Evolutionary conservation across 208 protist species (phyloP), one percentile per base, ranked within the genome.

Genomic region (Acanthamoeba culbertsoni): DNA sequence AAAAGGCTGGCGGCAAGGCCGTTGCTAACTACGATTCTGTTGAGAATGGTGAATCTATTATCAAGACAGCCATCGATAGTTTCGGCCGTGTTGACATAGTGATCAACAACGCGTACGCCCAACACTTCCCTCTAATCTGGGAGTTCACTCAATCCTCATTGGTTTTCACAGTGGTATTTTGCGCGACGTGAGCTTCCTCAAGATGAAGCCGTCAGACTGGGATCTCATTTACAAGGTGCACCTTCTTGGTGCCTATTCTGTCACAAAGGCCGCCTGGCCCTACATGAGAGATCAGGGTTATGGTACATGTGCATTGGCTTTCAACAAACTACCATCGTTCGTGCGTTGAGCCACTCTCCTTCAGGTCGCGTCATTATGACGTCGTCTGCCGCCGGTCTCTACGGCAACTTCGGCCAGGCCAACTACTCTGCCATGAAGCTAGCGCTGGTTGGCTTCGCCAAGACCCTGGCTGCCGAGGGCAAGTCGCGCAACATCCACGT

Each of bases 381-480:
- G 0, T 43, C 93, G 14, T 95, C 93, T 1, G 94, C 95, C 7
- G 95, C 94, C 16, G 96, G 96, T 48, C 53, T 97, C 31, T 97
- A 96, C 57, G 96, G 96, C 84, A 96, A 97, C 92, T 95, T 96
- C 75, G 96, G 96, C 26, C 96, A 96, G 92, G 91, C 92, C 12
- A 96, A 95, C 77, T 97, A 96, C 86, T 91, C 62, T 37, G 57
- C 93, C 8, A 62, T 75, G 23, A 96, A 96, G 57, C 71, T 95
- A 51, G 95, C 79, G 12, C 28, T 97, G 1, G 55, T 96, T 33
- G 95, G 95, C 73, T 71, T 96, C 6, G 51, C 88, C 16, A 93
- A 96, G 48, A 96, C 94, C 5, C 92, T 97, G 12, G 91, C 96
- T 59, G 68, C 90, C 51, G 96, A 97, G 82, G 96, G 96, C 59